These are phyloP conservation scores for Metschnikowia continentalis DNA, from an alignment of 805 yeast genomes.

Conservation along the genomic window DNA sequence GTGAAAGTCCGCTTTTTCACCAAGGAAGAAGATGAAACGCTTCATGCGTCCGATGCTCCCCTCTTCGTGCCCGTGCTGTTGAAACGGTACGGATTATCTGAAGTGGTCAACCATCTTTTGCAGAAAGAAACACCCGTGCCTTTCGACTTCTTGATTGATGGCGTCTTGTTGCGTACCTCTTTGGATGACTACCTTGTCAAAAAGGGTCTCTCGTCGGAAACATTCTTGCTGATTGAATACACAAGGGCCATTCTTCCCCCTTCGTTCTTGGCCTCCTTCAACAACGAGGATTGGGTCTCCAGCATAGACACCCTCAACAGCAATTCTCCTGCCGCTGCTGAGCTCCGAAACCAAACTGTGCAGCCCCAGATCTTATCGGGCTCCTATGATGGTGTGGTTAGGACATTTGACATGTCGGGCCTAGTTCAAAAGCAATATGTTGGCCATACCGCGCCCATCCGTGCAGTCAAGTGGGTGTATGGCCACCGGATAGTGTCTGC, in stretches of 20 bases:
- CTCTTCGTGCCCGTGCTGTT: constrained; percentile 81
- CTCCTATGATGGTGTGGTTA: constrained; percentile 89
- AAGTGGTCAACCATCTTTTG: constrained; percentile 88
- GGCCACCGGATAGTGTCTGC: constrained; percentile 74
- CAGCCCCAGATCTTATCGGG: constrained; percentile 72
- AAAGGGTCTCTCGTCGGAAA: constrained; percentile 80
- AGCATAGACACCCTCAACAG: constrained; percentile 54
- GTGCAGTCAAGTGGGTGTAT: constrained; percentile 74
- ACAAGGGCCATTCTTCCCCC: constrained; percentile 93
- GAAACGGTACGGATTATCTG: constrained; percentile 89
- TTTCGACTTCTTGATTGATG: constrained; percentile 88
- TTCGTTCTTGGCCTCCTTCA: constrained; percentile 79
- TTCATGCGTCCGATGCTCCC: constrained; percentile 74
- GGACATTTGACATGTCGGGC: constrained; percentile 83
- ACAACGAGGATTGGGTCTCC: constrained; percentile 95
- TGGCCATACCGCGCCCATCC: constrained; percentile 88
- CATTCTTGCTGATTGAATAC: constrained; percentile 76
- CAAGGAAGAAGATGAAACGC: constrained; percentile 69
- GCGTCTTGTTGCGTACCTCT: constrained; percentile 72
- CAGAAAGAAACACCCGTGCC: constrained; percentile 64
- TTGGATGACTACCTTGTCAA: constrained; percentile 72
- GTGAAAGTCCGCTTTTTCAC: constrained; percentile 81
- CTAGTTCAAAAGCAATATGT: constrained; percentile 71
- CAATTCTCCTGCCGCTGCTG: constrained; percentile 20
- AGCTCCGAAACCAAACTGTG: constrained; percentile 18